Conservation (phyloP, 2,329 filamentous ascomycete genomes). For the Thielaviopsis punctulata region DNA sequence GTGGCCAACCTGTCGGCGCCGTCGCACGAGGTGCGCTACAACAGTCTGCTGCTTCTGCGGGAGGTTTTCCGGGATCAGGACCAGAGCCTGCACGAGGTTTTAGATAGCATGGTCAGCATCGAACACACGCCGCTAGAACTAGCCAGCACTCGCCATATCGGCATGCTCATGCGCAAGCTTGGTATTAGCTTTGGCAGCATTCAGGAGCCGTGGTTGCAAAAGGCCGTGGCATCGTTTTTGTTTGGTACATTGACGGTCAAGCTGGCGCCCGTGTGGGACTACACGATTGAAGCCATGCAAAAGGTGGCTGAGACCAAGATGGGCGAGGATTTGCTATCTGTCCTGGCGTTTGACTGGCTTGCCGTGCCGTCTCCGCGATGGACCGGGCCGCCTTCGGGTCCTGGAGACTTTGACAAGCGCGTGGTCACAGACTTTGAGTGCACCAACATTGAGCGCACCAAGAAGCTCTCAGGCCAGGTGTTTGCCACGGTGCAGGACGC, state of each 20-base stretch:
- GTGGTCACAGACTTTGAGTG: slow-evolving; percentile 68
- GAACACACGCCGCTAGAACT: slow-evolving; percentile 67
- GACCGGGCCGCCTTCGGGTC: slow-evolving; percentile 25
- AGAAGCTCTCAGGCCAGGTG: slow-evolving; percentile 31
- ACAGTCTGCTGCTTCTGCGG: slow-evolving; percentile 55
- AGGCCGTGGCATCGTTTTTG: slow-evolving; percentile 62
- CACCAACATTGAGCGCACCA: slow-evolving; percentile 49
- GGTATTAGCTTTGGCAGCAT: slow-evolving; percentile 44
- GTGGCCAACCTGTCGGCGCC: slow-evolving; percentile 58
- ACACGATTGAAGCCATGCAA: slow-evolving; percentile 58
- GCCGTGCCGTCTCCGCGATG: slow-evolving; percentile 37
- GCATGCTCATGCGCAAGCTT: slow-evolving; percentile 74
- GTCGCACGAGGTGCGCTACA: slow-evolving; percentile 56
- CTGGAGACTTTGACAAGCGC: slow-evolving; percentile 19
- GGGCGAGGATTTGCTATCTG: slow-evolving; percentile 56
- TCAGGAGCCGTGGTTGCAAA: slow-evolving; percentile 45
- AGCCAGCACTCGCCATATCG: slow-evolving; percentile 57
- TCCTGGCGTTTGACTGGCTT: slow-evolving; percentile 66
- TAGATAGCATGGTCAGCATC: slow-evolving; percentile 50
- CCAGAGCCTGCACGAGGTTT: slow-evolving; percentile 15
- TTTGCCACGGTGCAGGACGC: slow-evolving; percentile 36
- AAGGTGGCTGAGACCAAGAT: slow-evolving; percentile 51
- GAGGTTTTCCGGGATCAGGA: slow-evolving; percentile 31
- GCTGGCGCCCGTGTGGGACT: slow-evolving; percentile 74
- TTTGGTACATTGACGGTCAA: slow-evolving; percentile 82